Evolutionary conservation across 2,329 filamentous ascomycete genomes (phyloP), one percentile per base, ranked within the genome.

Genomic region (Diaporthe ampelina): DNA sequence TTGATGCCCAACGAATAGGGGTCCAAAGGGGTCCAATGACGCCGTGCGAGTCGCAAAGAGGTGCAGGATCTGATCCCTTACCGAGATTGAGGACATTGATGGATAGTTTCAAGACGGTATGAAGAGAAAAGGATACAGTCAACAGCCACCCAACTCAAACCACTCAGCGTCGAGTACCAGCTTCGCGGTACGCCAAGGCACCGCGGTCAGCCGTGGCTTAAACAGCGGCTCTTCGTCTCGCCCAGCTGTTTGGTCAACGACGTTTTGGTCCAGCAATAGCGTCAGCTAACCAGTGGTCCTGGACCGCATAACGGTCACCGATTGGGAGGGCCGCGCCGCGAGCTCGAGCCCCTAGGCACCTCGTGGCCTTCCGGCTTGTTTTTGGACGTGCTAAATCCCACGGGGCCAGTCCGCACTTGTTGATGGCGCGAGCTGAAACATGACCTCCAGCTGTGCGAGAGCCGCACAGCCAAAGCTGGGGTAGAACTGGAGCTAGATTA

Each of bases 1-100:
- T 75, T 75, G 74, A 57, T 73, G 70, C 71, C 70, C 74, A 74
- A 75, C 74, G 59, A 32, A 50, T 54, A 63, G 70, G 70, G 70
- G 45, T 61, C 56, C 69, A 61, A 43, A 63, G 24, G 59, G 59
- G 69, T 58, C 56, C 56, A 67, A 68, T 54, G 32, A 68, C 45
- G 45, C 63, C 48, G 1, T 37, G 63, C 63, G 45, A 48, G 45
- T 67, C 45, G 32, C 48, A 54, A n/a, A 68, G 48, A 68, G 32
- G 21, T 68, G 63, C 45, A 68, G 63, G 48, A 54, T 68, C 48
- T 40, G 63, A 68, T 35, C 63, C 63, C 15, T 54, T 68, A 68
- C 48, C 63, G 63, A 68, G 63, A 68, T 68, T 68, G 63, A 54
- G 63, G 63, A 68, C 63, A 54, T 68, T 68, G 63, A 68, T 68